Percentiles rank a stretch among this genome's conserved stretches.
Evolutionary conservation across 495 filamentous ascomycete genomes (phyloP).

Genomic region (Hypoxylon lienhwacheense): DNA sequence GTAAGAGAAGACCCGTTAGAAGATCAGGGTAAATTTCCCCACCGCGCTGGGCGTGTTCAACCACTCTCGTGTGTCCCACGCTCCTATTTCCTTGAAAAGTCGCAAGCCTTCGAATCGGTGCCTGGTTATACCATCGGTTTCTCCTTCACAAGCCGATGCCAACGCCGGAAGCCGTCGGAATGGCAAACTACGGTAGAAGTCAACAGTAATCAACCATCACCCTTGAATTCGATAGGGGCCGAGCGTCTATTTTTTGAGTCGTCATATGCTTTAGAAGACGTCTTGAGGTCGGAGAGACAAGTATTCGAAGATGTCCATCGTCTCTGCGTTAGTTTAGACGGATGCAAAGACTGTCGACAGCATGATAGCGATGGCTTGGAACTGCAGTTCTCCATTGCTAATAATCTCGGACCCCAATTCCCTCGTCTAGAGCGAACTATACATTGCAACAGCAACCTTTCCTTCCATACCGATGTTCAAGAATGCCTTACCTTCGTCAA

Average conservation of each 20-base stretch:
- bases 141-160: slow-evolving; percentile 44
- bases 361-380: slow-evolving; percentile 43
- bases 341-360: slow-evolving; percentile 35
- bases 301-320: slow-evolving; percentile 37
- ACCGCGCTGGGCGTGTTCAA: slow-evolving; percentile 39
- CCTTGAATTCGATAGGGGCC: slow-evolving; percentile 43
- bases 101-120: slow-evolving; percentile 46
- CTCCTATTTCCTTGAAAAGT: slow-evolving; percentile 45
- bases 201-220: slow-evolving; percentile 45
- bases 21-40: slow-evolving; percentile 35
- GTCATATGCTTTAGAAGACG: slow-evolving; percentile 41
- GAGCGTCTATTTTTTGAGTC: slow-evolving; percentile 47
- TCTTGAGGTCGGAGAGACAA: slow-evolving; percentile 41
- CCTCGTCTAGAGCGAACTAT: slow-evolving; percentile 41
- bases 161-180: slow-evolving; percentile 33
- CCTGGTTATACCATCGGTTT: slow-evolving; percentile 50
- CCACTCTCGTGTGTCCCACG: slow-evolving; percentile 46
- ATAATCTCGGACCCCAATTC: slow-evolving; percentile 47
- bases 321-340: slow-evolving; percentile 29
- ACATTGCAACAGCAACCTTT: slow-evolving; percentile 44
- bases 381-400: slow-evolving; percentile 44
- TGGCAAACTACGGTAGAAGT: slow-evolving; percentile 41
- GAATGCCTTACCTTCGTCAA: slow-evolving; percentile 45
- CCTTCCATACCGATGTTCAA: slow-evolving; percentile 38
- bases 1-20: slow-evolving; percentile 39